A percentile compares a stretch with the other conserved stretches of the same genome.
Evolutionary conservation across 108 stramenopile genomes (phyloP).

Genomic region (Skeletonema grethae): DNA sequence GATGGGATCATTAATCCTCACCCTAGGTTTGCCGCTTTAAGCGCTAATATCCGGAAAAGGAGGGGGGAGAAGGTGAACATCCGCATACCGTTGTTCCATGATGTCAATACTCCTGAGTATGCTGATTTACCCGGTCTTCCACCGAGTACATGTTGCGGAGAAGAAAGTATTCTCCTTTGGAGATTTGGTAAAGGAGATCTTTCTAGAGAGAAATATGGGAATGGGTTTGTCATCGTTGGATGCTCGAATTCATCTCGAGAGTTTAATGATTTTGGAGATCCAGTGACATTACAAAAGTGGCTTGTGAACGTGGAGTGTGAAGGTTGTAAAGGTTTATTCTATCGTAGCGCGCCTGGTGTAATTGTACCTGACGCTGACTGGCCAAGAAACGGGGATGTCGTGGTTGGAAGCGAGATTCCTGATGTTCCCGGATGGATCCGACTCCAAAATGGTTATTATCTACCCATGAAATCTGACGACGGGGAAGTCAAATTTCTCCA

Average conservation of each 20-base stretch:
- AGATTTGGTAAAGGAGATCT: conserved; percentile 83
- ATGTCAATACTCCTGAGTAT: conserved; percentile 91
- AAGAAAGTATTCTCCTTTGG: conserved; percentile 83
- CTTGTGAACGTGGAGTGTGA: conserved; percentile 86
- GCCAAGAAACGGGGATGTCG: conserved; percentile 91
- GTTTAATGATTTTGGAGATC: conserved; percentile 60
- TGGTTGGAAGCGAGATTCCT: conserved; percentile 81
- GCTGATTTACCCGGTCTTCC: conserved; percentile 37
- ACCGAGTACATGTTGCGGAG: conserved; percentile 27
- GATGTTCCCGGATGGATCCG: conserved; percentile 85
- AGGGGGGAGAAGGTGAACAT: conserved; percentile 94
- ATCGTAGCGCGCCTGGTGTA: conserved; percentile 76
- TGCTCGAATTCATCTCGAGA: conserved; percentile 67
- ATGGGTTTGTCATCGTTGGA: conserved; percentile 75
- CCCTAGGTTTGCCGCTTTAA: conserved; percentile 96
- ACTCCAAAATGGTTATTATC: conserved; percentile 90
- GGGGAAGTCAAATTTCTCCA: conserved; percentile 71
- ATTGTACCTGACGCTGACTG: conserved; percentile 92
- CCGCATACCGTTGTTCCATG: conserved; percentile 93
- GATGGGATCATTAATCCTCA: conserved; percentile 98
- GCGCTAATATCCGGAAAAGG: conserved; percentile 93
- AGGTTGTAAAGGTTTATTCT: conserved; percentile 84
- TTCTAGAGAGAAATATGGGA: conserved; percentile 76
- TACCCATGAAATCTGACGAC: conserved; percentile 84
- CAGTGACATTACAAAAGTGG: conserved; percentile 83